phyloP scores from a whole-genome alignment of 2,329 filamentous ascomycete genomes.

The Calonectria hongkongensis region DNA sequence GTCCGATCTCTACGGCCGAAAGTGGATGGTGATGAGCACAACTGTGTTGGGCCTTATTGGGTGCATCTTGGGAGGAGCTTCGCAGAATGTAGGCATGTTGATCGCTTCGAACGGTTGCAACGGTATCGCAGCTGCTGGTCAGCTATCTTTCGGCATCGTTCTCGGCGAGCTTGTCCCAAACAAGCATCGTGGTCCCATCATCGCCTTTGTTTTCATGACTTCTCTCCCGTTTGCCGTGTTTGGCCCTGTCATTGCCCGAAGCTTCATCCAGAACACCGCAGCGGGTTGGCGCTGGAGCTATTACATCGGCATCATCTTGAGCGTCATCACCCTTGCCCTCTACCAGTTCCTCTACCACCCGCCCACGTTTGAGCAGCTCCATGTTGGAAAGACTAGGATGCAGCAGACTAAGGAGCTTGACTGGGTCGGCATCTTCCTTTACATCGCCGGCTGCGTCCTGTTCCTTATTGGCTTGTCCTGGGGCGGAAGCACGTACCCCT shows the following conservation, averaged over 20 bases:
- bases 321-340: conserved; percentile 61
- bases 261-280: conserved; percentile 64
- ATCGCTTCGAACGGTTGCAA: conserved; percentile 62
- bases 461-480: conserved; percentile 66
- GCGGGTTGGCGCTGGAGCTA: conserved; percentile 70
- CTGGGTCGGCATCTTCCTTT: conserved; percentile 66
- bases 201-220: conserved; percentile 62
- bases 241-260: conserved; percentile 68
- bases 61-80: conserved; percentile 60
- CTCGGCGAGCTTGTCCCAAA: conserved; percentile 67
- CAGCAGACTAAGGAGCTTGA: conserved; percentile 67
- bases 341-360: conserved; percentile 68
- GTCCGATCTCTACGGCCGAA: conserved; percentile 65
- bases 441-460: conserved; percentile 62
- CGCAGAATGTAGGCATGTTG: conserved; percentile 59
- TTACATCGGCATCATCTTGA: conserved; percentile 68
- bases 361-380: conserved; percentile 66
- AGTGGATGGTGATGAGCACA: conserved; percentile 62
- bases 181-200: conserved; percentile 61
- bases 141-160: conserved; percentile 64
- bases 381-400: conserved; percentile 60
- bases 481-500: conserved; percentile 65
- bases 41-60: conserved; percentile 60
- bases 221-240: conserved; percentile 64
- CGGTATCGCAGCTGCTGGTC: conserved; percentile 63